Evolutionary conservation across 139 green algal species (phyloP).

Genomic region (Nannochloris sp.): DNA sequence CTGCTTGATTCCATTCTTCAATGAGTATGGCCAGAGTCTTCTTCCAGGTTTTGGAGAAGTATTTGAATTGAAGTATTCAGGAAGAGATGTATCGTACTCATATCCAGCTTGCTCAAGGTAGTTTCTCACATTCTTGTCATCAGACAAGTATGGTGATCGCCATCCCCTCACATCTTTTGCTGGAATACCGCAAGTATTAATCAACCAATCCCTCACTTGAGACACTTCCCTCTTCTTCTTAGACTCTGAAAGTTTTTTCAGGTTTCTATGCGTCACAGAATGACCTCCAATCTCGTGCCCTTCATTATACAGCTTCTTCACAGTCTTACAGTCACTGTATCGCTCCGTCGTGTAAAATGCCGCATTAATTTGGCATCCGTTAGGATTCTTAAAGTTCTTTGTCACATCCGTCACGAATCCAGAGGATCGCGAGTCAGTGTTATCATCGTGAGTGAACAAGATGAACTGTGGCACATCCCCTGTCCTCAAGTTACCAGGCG

Average conservation of each 20-base stretch:
- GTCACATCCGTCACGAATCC: constrained; percentile 1
- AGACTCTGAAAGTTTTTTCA: not conserved
- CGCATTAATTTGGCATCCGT: constrained; percentile 12
- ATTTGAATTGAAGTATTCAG: not conserved
- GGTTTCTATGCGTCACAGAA: constrained; percentile 5
- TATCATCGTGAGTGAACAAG: constrained; percentile 12
- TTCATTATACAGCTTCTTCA: constrained; percentile 4
- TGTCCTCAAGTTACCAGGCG: not conserved
- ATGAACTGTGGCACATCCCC: constrained; percentile 7
- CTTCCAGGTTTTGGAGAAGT: not conserved
- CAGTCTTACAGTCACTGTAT: constrained; percentile 1
- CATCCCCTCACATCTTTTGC: not conserved
- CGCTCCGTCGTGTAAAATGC: constrained; percentile 9
- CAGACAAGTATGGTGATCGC: constrained; percentile 9
- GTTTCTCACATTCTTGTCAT: constrained; percentile 4
- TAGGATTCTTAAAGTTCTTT: constrained; percentile 1
- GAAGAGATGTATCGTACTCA: constrained; percentile 15
- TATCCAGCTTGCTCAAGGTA: constrained; percentile 10
- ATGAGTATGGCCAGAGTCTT: constrained; percentile 1
- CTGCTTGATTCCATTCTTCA: constrained; percentile 5
- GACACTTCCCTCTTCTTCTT: constrained; percentile 4
- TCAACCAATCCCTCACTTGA: constrained; percentile 1
- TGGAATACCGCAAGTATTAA: constrained; percentile 1
- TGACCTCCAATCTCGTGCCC: constrained; percentile 19
- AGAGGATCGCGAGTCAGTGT: not conserved